A percentile compares a stretch with the other conserved stretches of the same genome.
These are phyloP conservation scores for Lichtheimia corymbifera DNA, from an alignment of 371 early-diverging fungal genomes.

Conservation along the genomic window DNA sequence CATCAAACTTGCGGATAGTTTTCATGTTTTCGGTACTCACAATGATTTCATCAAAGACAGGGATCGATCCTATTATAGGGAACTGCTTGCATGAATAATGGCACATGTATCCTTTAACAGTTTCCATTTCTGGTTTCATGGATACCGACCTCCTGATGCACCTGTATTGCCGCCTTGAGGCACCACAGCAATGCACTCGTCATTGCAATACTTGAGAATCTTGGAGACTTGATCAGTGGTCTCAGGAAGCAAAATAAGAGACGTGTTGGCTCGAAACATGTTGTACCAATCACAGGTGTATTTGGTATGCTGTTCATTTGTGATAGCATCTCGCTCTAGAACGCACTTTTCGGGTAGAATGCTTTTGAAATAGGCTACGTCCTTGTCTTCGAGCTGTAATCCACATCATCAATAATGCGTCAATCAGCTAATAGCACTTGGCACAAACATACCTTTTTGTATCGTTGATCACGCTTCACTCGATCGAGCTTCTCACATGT, in stretches of 20 bases:
- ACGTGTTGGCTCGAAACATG: slow-evolving; percentile 77
- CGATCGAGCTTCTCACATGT: slow-evolving; percentile 32
- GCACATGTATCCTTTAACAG: neutral
- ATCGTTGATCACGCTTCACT: slow-evolving; percentile 44
- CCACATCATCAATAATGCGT: slow-evolving; percentile 2
- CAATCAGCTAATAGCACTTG: neutral
- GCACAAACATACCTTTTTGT: slow-evolving; percentile 42
- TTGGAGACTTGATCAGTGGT: slow-evolving; percentile 80
- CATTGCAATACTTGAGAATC: slow-evolving; percentile 87
- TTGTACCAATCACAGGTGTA: slow-evolving; percentile 86
- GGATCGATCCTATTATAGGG: slow-evolving; percentile 31
- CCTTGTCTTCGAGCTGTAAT: slow-evolving; percentile 47
- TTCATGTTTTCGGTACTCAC: slow-evolving; percentile 77
- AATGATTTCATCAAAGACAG: slow-evolving; percentile 94
- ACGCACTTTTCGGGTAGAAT: slow-evolving; percentile 33
- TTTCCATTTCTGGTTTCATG: neutral
- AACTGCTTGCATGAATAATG: no score
- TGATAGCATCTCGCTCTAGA: slow-evolving; percentile 25
- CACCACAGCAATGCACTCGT: slow-evolving; percentile 79
- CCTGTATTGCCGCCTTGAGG: slow-evolving; percentile 98
- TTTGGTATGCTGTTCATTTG: slow-evolving; percentile 36
- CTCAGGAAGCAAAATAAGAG: slow-evolving; percentile 79
- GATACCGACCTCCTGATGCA: slow-evolving; percentile 52
- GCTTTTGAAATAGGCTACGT: slow-evolving; percentile 59
- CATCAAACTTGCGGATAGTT: slow-evolving; percentile 77